Percentiles rank a stretch among this genome's conserved stretches.
phyloP scores from a whole-genome alignment of 2,329 filamentous ascomycete genomes.

The Xylariaceae sp. region DNA sequence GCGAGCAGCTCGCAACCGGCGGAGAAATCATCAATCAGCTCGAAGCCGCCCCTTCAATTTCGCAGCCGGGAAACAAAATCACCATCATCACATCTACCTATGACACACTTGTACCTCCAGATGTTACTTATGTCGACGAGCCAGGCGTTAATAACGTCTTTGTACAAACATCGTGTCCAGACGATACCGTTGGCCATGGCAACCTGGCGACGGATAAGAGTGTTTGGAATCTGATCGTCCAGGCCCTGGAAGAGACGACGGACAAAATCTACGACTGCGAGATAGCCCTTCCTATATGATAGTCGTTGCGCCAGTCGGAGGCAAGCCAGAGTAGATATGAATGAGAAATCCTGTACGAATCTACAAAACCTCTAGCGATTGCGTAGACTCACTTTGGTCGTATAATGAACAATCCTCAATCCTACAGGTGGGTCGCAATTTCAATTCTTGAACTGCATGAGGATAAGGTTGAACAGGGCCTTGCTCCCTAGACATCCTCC shows the following conservation, averaged over 20 bases:
- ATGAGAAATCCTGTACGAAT: no score
- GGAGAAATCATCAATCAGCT: conserved; percentile 23
- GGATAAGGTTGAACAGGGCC: no score
- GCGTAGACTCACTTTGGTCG: no score
- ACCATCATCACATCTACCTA: conserved; percentile 26
- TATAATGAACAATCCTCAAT: no score
- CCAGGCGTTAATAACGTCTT: conserved; percentile 22
- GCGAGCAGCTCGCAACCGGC: conserved; percentile 27
- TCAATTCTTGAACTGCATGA: no score
- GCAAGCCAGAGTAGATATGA: no score
- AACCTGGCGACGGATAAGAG: conserved; percentile 27
- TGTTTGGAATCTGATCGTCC: conserved; percentile 28
- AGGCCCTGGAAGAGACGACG: conserved; percentile 28
- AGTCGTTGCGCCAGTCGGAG: no score
- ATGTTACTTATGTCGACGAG: conserved; percentile 25
- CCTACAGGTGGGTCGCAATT: no score
- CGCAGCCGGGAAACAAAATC: conserved; percentile 25
- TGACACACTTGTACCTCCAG: conserved; percentile 24
- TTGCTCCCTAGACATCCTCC: no score
- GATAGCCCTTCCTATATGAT: conserved; percentile 12
- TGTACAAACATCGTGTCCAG: conserved; percentile 27
- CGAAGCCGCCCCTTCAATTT: conserved; percentile 17
- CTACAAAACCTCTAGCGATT: no score
- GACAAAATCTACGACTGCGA: conserved; percentile 26
- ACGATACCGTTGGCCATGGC: conserved; percentile 26